Base-by-base conservation (phyloP, 73 alveolate species). In the Blepharisma stoltei region DNA sequence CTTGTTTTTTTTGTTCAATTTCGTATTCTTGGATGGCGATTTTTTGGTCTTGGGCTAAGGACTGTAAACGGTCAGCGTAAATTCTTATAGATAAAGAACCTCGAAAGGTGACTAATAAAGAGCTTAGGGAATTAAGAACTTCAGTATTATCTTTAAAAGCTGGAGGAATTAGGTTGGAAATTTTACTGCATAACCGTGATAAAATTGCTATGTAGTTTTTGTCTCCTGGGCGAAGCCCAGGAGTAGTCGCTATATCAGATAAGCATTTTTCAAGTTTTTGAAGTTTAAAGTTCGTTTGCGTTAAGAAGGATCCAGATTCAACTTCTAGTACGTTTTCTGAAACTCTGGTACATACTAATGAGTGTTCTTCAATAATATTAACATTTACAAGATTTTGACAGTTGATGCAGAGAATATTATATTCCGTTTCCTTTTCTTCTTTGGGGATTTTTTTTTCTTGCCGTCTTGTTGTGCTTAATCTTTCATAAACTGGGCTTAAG, bases 321-420 rank as follows among this genome's bases (percentile, higher is more conserved):
- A 60, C 18, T n/a, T 11, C 23, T 5, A 14, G 49, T 14, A 60
- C 73, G 14, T n/a, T 14, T 60, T 60, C 73, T 14, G 73, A 38
- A 1, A 60, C 23, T 60, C 46, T 18, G 38, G 73, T 60, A 5
- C 73, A 60, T 18, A 14, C 14, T 60, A 14, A 14, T 20, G 73
- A 60, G 23, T 60, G 73, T 38, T 60, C 48, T 60, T 60, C 73
- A 18, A 60, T 60, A 20, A 8, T 14, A 20, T 60, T 38, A 18
- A 60, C 11, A 60, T n/a, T 8, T 60, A 60, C 5, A 14, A 60
- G 73, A 14, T 60, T 38, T 25, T 60, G 73, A 60, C 73, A 60
- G 23, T 60, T 60, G 46, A 60, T 60, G 4, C 73, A 60, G n/a
- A 20, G 66, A 52, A 52, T 52, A 52, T 52, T 52, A 3, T 1